phyloP scores from a whole-genome alignment of 352 stramenopile species.

The Aphanomyces astaci region DNA sequence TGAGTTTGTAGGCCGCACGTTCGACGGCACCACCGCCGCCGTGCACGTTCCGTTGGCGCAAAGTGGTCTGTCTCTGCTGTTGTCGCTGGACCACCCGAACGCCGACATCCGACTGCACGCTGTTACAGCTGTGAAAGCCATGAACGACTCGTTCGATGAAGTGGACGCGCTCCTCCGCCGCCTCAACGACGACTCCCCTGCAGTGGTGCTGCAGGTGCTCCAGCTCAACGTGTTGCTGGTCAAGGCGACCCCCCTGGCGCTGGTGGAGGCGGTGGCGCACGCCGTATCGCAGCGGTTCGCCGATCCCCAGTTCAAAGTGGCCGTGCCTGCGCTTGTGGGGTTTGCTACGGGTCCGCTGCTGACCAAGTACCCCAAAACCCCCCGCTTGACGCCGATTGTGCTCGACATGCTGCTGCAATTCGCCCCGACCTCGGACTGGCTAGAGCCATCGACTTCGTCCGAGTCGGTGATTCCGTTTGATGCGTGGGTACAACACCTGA shows the following conservation, averaged over 20 bases:
- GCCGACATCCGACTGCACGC: slow-evolving; percentile 69
- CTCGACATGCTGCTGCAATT: slow-evolving; percentile 47
- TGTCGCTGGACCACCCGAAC: slow-evolving; percentile 70
- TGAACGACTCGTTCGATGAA: slow-evolving; percentile 28
- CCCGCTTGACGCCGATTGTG: slow-evolving; percentile 38
- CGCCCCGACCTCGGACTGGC: slow-evolving; percentile 30
- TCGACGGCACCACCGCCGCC: slow-evolving; percentile 6
- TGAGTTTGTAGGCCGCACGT: slow-evolving; percentile 4
- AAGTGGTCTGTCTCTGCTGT: slow-evolving; percentile 37
- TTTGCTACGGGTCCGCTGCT: slow-evolving; percentile 52
- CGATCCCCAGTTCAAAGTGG: slow-evolving; percentile 22
- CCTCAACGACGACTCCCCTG: slow-evolving; percentile 64
- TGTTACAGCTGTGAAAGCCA: slow-evolving; percentile 55
- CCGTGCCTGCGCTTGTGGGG: slow-evolving; percentile 41
- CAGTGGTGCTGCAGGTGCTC: slow-evolving; percentile 49
- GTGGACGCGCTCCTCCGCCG: slow-evolving; percentile 57
- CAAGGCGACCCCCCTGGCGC: slow-evolving; percentile 43
- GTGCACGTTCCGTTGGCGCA: slow-evolving; percentile 12
- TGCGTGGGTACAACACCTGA: slow-evolving; percentile 30
- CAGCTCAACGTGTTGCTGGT: slow-evolving; percentile 49
- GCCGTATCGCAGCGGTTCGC: slow-evolving; percentile 44
- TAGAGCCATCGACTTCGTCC: slow-evolving; percentile 29
- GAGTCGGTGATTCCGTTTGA: slow-evolving; percentile 24
- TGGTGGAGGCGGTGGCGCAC: slow-evolving; percentile 43
- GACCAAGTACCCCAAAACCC: slow-evolving; percentile 23